A percentile compares a stretch with the other conserved stretches of the same genome.
These are phyloP conservation scores for Fusarium sp. DNA, from an alignment of 2,329 filamentous ascomycete species.

Conservation along the genomic window DNA sequence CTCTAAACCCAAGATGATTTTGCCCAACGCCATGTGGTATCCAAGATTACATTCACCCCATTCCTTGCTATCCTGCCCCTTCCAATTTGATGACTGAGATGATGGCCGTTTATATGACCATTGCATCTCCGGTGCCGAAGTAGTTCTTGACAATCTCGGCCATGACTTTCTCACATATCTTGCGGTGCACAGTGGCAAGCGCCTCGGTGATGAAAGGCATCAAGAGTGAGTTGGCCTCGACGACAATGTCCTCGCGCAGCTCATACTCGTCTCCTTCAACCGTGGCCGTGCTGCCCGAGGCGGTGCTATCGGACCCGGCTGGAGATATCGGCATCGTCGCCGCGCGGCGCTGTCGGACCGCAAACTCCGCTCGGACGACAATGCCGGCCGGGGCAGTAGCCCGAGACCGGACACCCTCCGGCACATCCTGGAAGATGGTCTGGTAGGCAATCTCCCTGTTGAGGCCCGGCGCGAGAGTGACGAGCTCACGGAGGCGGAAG, in stretches of 20 bases:
- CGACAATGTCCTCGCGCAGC: constrained; percentile 47
- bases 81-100: neutral
- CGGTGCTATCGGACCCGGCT: constrained; percentile 43
- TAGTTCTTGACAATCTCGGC: constrained; percentile 45
- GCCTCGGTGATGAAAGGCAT: constrained; percentile 51
- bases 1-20: constrained; percentile 20
- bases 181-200: constrained; percentile 46
- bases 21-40: constrained; percentile 30
- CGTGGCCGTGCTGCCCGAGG: constrained; percentile 40
- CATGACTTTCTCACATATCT: constrained; percentile 48
- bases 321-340: constrained; percentile 35
- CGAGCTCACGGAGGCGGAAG: constrained; percentile 48
- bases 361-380: constrained; percentile 55
- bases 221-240: constrained; percentile 50
- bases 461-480: constrained; percentile 54
- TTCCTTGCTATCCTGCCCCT: neutral
- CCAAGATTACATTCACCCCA: neutral
- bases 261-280: constrained; percentile 49
- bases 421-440: constrained; percentile 57
- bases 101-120: neutral
- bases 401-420: constrained; percentile 56
- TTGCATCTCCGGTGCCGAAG: constrained; percentile 24
- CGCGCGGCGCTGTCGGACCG: constrained; percentile 40
- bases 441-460: constrained; percentile 56
- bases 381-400: constrained; percentile 58